Percentiles rank a stretch among this genome's conserved stretches.
Evolutionary conservation across 1,284 basidiomycete genomes (phyloP).

Genomic region (Sutorius eximius): DNA sequence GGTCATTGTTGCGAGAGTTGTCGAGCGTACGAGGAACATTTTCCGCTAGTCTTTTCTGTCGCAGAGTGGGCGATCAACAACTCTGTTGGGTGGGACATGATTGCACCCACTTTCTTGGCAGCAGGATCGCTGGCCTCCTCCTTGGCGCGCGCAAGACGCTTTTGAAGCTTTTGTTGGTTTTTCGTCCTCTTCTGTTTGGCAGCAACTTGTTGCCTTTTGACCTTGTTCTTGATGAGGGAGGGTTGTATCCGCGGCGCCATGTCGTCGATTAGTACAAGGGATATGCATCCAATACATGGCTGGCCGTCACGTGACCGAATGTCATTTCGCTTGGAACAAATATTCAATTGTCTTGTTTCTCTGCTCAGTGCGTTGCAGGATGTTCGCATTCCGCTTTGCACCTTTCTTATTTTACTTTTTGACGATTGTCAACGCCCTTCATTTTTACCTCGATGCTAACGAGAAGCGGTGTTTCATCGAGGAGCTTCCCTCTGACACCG

Average conservation of each 20-base stretch:
- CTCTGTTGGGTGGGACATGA: not conserved
- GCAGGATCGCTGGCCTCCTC: conserved; percentile 69
- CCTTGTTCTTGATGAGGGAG: conserved; percentile 78
- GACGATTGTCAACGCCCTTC: conserved; percentile 47
- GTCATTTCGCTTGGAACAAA: not conserved
- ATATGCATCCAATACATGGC: not conserved
- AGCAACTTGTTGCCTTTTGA: conserved; percentile 77
- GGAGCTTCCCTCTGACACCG: conserved; percentile 94
- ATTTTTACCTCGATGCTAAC: conserved; percentile 91
- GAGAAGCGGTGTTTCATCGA: conserved; percentile 96
- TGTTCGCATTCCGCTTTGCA: conserved; percentile 26
- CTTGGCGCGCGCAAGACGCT: conserved; percentile 73
- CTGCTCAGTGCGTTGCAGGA: conserved; percentile 11
- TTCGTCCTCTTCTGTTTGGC: conserved; percentile 80
- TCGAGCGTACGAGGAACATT: conserved; percentile 93
- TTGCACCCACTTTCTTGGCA: conserved; percentile 64
- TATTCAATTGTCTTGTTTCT: not conserved
- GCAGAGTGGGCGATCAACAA: not conserved
- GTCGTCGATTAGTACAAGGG: conserved; percentile 1
- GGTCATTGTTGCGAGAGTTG: conserved; percentile 89
- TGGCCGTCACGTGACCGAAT: conserved; percentile 24
- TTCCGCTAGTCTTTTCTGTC: conserved; percentile 78
- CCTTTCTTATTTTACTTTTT: conserved; percentile 23
- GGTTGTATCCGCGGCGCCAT: conserved; percentile 65
- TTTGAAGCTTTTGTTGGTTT: conserved; percentile 78